Evolutionary conservation across 169 alveolate species (phyloP), one percentile per base, ranked within the genome.

Genomic region (Plasmodium chabaudi): DNA sequence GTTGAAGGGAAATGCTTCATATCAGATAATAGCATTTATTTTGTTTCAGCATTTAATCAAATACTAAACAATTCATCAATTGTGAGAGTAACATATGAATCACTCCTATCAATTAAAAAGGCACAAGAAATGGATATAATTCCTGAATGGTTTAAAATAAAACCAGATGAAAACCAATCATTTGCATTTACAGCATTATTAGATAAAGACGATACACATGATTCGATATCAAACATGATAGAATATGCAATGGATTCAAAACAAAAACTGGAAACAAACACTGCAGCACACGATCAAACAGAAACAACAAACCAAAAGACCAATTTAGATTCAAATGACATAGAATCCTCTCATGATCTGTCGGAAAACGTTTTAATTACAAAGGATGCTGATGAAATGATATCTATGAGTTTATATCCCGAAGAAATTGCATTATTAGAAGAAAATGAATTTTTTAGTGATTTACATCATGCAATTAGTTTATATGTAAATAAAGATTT

Each of bases 151-250:
- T 51, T 75, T 27, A 75, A 75, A 63, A 63, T 75, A 15, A 42
- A 34, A 34, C 42, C 47, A 9, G 65, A 51, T 9, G 64, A 75
- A 49, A 56, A 63, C 21, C 46, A 21, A 55, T 61, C 88, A 4
- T 75, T 75, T 55, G 19, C 51, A 6, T 75, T 75, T 42, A 75
- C 74, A 19, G 47, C 88, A 34, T 75, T 75, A 25, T 73, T 75
- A 4, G 75, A 61, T 55, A 61, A 74, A 53, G 67, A 75, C 46
- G 60, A 63, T 42, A 63, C 75, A 9, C 44, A 75, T n/a, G 44
- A 63, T 21, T 46, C 51, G 34, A 75, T 75, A 34, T 23, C 23
- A 17, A 67, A 75, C 27, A 75, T 75, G 88, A 47, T 75, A 17
- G 49, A 34, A 5, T 64, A 75, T 9, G 25, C 21, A 53, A 63